phyloP scores from a whole-genome alignment of 176 grass and related monocot genomes.

The Panicum miliaceum region DNA sequence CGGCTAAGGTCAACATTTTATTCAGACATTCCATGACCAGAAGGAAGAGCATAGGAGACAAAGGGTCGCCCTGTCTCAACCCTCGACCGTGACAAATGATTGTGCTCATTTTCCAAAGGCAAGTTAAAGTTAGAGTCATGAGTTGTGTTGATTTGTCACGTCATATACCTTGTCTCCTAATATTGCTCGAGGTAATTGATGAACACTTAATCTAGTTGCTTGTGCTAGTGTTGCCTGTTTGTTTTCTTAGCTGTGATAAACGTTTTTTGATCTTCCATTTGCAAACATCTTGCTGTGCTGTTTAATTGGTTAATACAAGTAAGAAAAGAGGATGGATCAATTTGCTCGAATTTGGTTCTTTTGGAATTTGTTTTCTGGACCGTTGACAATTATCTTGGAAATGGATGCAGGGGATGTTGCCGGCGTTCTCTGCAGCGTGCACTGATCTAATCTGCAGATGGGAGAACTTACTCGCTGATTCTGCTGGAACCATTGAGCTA shows the following conservation, averaged over 20 bases:
- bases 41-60: no score
- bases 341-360: neutral
- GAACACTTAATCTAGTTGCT: neutral
- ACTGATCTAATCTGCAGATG: constrained; percentile 57
- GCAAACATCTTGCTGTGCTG: neutral
- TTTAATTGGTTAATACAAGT: neutral
- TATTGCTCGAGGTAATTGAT: neutral
- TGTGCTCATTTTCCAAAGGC: neutral
- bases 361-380: neutral
- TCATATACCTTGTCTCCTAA: neutral
- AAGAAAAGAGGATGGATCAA: neutral
- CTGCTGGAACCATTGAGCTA: constrained; percentile 37
- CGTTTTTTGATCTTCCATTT: neutral
- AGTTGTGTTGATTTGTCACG: neutral
- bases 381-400: constrained; percentile 18
- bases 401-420: constrained; percentile 51
- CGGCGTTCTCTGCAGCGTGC: constrained; percentile 52
- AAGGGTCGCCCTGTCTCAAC: no score
- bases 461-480: constrained; percentile 33
- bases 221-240: neutral
- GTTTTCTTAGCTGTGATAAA: neutral
- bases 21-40: no score
- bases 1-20: no score
- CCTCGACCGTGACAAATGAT: no score
- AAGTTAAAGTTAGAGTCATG: neutral